Conservation (phyloP, 2,329 filamentous ascomycete species). For the Dothiorella sarmentorum region DNA sequence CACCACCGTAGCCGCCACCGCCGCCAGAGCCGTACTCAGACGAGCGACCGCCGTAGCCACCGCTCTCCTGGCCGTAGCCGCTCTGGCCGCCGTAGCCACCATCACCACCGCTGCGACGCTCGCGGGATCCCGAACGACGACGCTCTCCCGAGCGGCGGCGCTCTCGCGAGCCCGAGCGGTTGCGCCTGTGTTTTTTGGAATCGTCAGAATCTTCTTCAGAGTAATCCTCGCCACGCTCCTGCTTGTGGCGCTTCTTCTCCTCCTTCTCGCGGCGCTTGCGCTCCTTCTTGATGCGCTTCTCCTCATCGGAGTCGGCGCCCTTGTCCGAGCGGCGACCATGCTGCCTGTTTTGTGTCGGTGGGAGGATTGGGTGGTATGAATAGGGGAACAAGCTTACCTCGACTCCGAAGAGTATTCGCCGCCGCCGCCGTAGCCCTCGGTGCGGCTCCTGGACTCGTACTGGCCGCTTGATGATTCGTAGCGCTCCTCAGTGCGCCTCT, state of each 20-base stretch:
- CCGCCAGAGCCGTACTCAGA: conserved; percentile 7
- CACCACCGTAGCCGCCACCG: too few species aligned
- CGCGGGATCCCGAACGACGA: neutral
- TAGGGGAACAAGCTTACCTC: conserved; percentile 30
- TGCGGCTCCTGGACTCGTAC: conserved; percentile 36
- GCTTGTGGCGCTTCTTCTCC: conserved; percentile 40
- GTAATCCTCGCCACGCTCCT: conserved; percentile 20
- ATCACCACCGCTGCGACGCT: conserved; percentile 14
- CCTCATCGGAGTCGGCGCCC: conserved; percentile 28
- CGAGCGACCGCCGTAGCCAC: conserved; percentile 2
- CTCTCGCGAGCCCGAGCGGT: conserved; percentile 19
- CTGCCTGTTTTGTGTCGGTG: conserved; percentile 25
- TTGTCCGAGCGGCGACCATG: conserved; percentile 31
- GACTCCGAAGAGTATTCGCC: conserved; percentile 42
- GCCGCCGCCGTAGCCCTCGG: conserved; percentile 34
- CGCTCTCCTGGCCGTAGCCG: conserved; percentile 19
- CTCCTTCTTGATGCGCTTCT: conserved; percentile 31
- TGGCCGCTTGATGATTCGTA: conserved; percentile 44
- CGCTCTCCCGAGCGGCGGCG: conserved; percentile 12
- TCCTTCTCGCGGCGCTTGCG: conserved; percentile 41
- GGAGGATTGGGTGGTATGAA: neutral
- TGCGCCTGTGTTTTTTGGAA: conserved; percentile 7
- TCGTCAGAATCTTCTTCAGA: neutral
- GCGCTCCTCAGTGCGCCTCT: conserved; percentile 56
- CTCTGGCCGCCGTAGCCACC: conserved; percentile 19